Evolutionary conservation across 2,329 filamentous ascomycete species (phyloP).

Genomic region (Fusarium sp.): DNA sequence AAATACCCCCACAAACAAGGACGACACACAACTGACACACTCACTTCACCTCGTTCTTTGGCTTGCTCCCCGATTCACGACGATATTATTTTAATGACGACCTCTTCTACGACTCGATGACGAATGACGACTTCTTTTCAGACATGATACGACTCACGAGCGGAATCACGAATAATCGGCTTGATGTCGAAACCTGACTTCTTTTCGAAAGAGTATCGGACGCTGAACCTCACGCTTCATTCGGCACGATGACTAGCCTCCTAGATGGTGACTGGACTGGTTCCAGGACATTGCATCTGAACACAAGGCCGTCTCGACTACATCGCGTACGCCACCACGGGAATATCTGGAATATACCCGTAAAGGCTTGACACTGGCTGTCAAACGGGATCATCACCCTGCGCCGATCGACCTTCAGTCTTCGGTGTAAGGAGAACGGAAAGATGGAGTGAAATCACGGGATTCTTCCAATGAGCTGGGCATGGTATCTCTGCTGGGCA

Average conservation of each 20-base stretch:
- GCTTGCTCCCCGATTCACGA: constrained; percentile 57
- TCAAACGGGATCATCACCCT: constrained; percentile 53
- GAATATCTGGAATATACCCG: constrained; percentile 56
- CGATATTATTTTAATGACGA: constrained; percentile 56
- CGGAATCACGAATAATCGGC: constrained; percentile 46
- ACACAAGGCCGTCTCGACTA: constrained; percentile 47
- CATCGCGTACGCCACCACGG: constrained; percentile 51
- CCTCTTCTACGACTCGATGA: constrained; percentile 54
- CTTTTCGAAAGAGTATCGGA: constrained; percentile 47
- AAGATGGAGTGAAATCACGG: constrained; percentile 47
- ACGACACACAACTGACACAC: constrained; percentile 44
- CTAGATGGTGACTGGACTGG: constrained; percentile 46
- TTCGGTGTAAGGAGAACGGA: constrained; percentile 33
- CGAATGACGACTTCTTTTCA: constrained; percentile 52
- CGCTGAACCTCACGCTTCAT: constrained; percentile 45
- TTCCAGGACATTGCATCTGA: constrained; percentile 37
- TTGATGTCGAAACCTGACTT: constrained; percentile 50
- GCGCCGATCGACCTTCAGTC: constrained; percentile 7
- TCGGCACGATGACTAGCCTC: constrained; percentile 45
- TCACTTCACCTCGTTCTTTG: constrained; percentile 55
- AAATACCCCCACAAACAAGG: constrained; percentile 35
- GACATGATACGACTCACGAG: constrained; percentile 50
- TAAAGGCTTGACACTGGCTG: constrained; percentile 59
- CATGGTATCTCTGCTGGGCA: constrained; percentile 50
- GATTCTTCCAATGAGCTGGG: constrained; percentile 48